Conservation (phyloP, 2,329 filamentous ascomycete genomes). For the Cladosporium sp. region DNA sequence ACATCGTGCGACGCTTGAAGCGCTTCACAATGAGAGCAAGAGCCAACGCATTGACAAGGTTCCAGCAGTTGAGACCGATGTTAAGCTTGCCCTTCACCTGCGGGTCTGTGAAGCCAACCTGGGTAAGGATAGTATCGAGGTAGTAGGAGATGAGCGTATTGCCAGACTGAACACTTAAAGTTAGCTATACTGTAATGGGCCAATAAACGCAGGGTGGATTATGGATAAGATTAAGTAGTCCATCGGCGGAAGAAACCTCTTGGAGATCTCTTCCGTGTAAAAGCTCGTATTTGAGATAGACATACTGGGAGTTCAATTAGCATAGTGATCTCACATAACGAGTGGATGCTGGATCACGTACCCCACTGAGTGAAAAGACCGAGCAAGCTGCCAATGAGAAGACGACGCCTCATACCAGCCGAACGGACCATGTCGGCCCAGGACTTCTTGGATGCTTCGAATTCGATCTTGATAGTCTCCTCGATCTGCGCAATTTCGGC, state of each 20-base stretch:
- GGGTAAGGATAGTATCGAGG: slow-evolving; percentile 31
- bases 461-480: slow-evolving; percentile 56
- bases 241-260: not conserved
- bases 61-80: slow-evolving; percentile 44
- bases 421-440: slow-evolving; percentile 62
- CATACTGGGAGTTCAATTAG: not conserved
- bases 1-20: slow-evolving; percentile 47
- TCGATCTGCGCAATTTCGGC: slow-evolving; percentile 63
- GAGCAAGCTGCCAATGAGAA: slow-evolving; percentile 51
- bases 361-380: slow-evolving; percentile 57
- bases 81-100: slow-evolving; percentile 40
- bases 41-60: slow-evolving; percentile 40
- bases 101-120: slow-evolving; percentile 32
- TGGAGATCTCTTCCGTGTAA: not conserved
- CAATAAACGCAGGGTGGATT: not conserved
- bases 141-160: slow-evolving; percentile 49
- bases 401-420: slow-evolving; percentile 53
- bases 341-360: not conserved
- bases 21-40: slow-evolving; percentile 42
- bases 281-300: not conserved
- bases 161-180: slow-evolving; percentile 39
- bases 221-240: not conserved
- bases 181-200: not conserved
- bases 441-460: slow-evolving; percentile 54
- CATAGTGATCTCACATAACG: not conserved